Evolutionary conservation across 441 rosid species (phyloP), one percentile per base, ranked within the genome.

Genomic region (Macaranga tanarius): DNA sequence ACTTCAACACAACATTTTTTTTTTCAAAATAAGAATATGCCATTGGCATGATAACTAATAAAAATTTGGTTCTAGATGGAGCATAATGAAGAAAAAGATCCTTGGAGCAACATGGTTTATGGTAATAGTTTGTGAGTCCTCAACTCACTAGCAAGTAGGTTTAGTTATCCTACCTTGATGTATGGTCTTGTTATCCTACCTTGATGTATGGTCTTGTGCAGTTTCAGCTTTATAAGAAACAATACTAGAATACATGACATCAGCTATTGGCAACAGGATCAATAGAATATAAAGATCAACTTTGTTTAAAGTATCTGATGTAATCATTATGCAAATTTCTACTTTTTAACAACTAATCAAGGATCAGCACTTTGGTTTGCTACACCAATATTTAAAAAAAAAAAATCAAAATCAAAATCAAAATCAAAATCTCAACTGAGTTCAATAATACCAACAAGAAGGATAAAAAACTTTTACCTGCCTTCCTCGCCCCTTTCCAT

Each of bases 401-500:
- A 45, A 23, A 56, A 55, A 25, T n/a, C 10, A 7, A 20, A 44
- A n/a, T n/a, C 11, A 31, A 34, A 57, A 66, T 4, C 51, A 17
- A 44, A 1, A 11, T 48, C 38, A 12, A 48, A 52, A 52, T 23
- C 23, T 52, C 22, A 52, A 52, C 8, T n/a, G 57, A 5, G 23
- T 17, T n/a, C 22, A 17, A 52, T 19, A 52, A 13, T 13, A 52
- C 20, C 59, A 65, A 38, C 45, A 57, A 55, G 26, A 38, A 57
- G 45, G 31, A 20, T 38, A 42, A 26, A 58, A n/a, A 48, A 55
- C 26, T 68, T 26, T 74, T 77, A 95, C 98, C 96, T 92, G 99
- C 73, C 98, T 80, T 61, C 98, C 99, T 89, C 99, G 87, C 81
- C 99, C 97, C 76, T 95, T 95, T 79, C 99, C 99, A 73, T 95